These are phyloP conservation scores for Evernia prunastri DNA, from an alignment of 495 filamentous ascomycete species.

Conservation along the genomic window DNA sequence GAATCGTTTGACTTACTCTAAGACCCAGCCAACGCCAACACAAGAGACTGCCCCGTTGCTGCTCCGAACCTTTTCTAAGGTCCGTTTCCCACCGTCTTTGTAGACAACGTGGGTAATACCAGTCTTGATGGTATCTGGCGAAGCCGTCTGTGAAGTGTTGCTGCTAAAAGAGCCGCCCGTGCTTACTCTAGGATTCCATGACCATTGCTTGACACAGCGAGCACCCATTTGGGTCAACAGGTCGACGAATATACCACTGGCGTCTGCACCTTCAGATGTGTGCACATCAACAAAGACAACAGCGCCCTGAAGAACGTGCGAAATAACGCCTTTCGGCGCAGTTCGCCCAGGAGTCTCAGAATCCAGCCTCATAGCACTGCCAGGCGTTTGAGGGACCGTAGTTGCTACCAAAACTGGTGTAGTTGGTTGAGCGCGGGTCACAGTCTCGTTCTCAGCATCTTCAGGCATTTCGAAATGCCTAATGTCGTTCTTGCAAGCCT, in stretches of 20 bases:
- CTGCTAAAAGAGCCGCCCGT: conserved; percentile 23
- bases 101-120: conserved; percentile 94
- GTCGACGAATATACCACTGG: conserved; percentile 75
- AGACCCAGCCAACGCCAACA: conserved; percentile 82
- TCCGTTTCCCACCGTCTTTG: conserved; percentile 84
- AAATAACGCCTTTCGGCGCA: conserved; percentile 45
- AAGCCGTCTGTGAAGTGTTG: conserved; percentile 5
- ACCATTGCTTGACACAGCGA: conserved; percentile 74
- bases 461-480: conserved; percentile 18
- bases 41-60: conserved; percentile 70
- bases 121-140: conserved; percentile 45
- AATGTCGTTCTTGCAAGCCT: neutral
- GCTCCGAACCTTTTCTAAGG: conserved; percentile 77
- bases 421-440: conserved; percentile 17
- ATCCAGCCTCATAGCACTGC: conserved; percentile 39
- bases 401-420: conserved; percentile 18
- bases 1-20: conserved; percentile 55
- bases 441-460: conserved; percentile 25
- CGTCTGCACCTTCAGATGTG: conserved; percentile 80
- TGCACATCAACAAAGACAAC: conserved; percentile 92
- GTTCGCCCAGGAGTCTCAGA: conserved; percentile 50
- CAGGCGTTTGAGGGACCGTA: conserved; percentile 23
- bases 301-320: conserved; percentile 57
- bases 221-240: conserved; percentile 81
- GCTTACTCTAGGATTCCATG: conserved; percentile 62